These are phyloP conservation scores for Babesia gibsoni DNA, from an alignment of 169 alveolate species.

Conservation along the genomic window DNA sequence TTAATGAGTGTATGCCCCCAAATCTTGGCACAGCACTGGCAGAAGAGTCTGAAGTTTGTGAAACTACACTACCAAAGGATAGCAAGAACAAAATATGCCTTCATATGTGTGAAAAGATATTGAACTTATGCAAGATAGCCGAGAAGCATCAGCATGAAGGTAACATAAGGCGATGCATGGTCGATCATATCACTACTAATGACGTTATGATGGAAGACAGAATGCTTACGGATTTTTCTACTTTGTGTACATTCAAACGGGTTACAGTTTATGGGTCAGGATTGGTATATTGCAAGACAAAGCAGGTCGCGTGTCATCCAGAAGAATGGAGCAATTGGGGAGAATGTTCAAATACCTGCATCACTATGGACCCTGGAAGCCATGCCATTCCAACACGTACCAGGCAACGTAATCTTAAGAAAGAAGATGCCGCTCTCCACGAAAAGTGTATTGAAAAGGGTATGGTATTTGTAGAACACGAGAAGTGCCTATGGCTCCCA, in stretches of 20 bases:
- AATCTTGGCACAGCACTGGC: not conserved
- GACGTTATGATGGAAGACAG: not conserved
- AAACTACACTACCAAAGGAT: not conserved
- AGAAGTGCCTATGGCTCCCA: slow-evolving; percentile 41
- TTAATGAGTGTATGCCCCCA: slow-evolving; percentile 1
- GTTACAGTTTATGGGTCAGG: slow-evolving; percentile 40
- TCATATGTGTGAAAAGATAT: not conserved
- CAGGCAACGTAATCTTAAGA: not conserved
- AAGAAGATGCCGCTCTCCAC: not conserved
- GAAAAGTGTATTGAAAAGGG: not conserved
- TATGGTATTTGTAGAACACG: not conserved
- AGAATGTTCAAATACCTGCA: slow-evolving; percentile 17
- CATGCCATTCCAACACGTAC: not conserved
- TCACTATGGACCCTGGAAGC: not conserved
- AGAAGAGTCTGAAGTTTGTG: not conserved
- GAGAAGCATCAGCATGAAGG: slow-evolving; percentile 1
- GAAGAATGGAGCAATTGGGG: slow-evolving; percentile 32
- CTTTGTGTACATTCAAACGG: not conserved
- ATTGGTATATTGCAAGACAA: slow-evolving; percentile 47
- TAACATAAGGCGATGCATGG: slow-evolving; percentile 15
- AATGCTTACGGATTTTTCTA: not conserved
- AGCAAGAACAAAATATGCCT: not conserved
- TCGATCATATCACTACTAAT: not conserved
- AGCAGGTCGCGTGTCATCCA: not conserved
- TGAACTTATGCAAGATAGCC: slow-evolving; percentile 12